These are phyloP conservation scores for Talaromyces sp. DNA, from an alignment of 2,329 filamentous ascomycete species.

Conservation along the genomic window DNA sequence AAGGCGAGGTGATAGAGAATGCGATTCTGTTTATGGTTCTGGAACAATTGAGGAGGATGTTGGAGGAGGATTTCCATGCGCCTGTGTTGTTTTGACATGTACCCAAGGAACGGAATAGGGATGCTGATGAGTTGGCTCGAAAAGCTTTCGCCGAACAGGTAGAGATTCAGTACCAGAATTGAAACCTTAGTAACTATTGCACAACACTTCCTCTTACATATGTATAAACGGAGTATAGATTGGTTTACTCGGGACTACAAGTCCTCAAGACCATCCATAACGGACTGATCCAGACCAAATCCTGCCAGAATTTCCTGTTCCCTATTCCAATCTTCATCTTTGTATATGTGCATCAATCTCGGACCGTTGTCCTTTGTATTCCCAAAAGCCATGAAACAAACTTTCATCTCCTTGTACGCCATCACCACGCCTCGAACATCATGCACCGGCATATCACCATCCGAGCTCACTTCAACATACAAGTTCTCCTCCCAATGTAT, in stretches of 20 bases:
- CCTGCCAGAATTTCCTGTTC: not conserved
- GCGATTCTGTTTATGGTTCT: not conserved
- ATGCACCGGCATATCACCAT: constrained; percentile 1
- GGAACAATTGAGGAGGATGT: not conserved
- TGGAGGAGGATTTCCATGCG: not conserved
- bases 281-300: not conserved
- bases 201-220: not conserved
- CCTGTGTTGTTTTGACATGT: not conserved
- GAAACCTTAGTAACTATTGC: not conserved
- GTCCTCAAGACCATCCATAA: constrained; percentile 3
- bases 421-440: constrained; percentile 7
- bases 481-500: constrained; percentile 4
- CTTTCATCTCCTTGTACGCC: not conserved
- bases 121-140: not conserved
- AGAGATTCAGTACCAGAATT: not conserved
- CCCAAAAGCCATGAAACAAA: not conserved
- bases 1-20: not conserved
- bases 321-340: constrained; percentile 5
- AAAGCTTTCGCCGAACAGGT: not conserved
- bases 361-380: not conserved
- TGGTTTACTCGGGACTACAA: not conserved
- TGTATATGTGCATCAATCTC: not conserved
- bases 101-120: not conserved
- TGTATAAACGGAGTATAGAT: not conserved
- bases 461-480: not conserved